Conservation (phyloP, 768 basidiomycete species). For the Lenzites betulinus region DNA sequence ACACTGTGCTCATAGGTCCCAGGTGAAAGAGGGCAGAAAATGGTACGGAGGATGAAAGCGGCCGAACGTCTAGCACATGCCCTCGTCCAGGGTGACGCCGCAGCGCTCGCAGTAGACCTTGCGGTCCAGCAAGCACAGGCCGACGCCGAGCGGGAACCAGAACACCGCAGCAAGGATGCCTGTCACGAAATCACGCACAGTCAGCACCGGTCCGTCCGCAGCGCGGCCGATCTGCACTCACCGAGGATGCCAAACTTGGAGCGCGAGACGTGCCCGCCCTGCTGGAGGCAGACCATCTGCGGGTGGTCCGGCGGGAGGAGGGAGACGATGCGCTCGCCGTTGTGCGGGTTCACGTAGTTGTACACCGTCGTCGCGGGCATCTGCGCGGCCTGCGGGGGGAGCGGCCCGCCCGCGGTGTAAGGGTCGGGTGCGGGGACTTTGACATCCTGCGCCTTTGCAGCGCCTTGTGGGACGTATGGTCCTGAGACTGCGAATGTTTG, state of each 20-base stretch:
- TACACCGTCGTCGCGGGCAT: slow-evolving; percentile 56
- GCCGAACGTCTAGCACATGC: slow-evolving; percentile 20
- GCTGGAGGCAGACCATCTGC: slow-evolving; percentile 83
- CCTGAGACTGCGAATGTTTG: slow-evolving; percentile 14
- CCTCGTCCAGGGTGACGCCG: slow-evolving; percentile 38
- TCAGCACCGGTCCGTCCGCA: neutral
- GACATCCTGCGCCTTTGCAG: slow-evolving; percentile 20
- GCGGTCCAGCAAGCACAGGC: slow-evolving; percentile 75
- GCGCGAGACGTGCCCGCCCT: slow-evolving; percentile 63
- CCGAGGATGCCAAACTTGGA: slow-evolving; percentile 70
- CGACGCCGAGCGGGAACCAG: slow-evolving; percentile 87
- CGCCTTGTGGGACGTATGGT: slow-evolving; percentile 24
- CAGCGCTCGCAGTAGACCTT: slow-evolving; percentile 63
- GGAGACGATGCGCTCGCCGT: slow-evolving; percentile 47
- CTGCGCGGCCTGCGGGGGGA: slow-evolving; percentile 10
- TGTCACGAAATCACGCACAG: slow-evolving; percentile 31
- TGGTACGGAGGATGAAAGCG: no score
- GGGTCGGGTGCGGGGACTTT: slow-evolving; percentile 21
- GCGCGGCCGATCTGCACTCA: slow-evolving; percentile 1
- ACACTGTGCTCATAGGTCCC: no score
- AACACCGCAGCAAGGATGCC: slow-evolving; percentile 80
- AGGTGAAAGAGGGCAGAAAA: no score
- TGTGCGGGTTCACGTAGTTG: slow-evolving; percentile 66
- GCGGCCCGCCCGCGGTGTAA: slow-evolving; percentile 3
- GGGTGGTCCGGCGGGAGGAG: slow-evolving; percentile 77